Evolutionary conservation across 2,329 filamentous ascomycete genomes (phyloP), one percentile per base, ranked within the genome.

Genomic region (Aureobasidium sp.): DNA sequence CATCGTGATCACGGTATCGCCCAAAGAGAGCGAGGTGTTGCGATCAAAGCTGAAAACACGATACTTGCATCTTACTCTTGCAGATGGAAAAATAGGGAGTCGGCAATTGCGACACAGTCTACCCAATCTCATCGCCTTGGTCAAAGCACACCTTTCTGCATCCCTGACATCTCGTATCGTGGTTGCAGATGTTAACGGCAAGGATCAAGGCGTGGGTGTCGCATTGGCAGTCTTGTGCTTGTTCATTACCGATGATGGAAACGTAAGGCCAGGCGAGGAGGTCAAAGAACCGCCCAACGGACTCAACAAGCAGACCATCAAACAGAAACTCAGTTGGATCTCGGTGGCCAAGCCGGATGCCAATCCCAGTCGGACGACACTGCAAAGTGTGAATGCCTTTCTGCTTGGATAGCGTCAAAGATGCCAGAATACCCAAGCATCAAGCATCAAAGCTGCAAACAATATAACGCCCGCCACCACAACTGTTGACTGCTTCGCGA

Each of bases 351-450:
- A 88, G 70, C 88, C 91, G 0, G 85, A 88, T 67, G 88, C 87
- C 2, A 96, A 95, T 70, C 92, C 93, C 0, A 92, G 87, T 65
- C 81, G 94, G 39, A 82, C 89, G 24, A 97, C 92, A 0, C 76
- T 97, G 40, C 92, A 97, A 74, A 93, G 90, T 67, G 88, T 97
- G 5, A 97, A 97, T 74, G 89, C 89, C 61, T 96, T 90, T 69
- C 76, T 97, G 57, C 93, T 97, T 17, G 49, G 49, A 15, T 52
- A 39, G 49, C 4, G 8, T 17, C 24, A 24, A 2, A 24, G 24
- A 24, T 24, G 24, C 24, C 24, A 4, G 24, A 24, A 24, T 24
- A 24, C 24, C 24, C 24, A 24, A 5, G 7, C 11, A 17, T 29
- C 14, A 29, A n/a, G 44, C 44, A 45, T 27, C 9, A 31, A 24